Evolutionary conservation across 805 yeast genomes (phyloP), one percentile per base, ranked within the genome.

Genomic region (Clavispora asparagi): DNA sequence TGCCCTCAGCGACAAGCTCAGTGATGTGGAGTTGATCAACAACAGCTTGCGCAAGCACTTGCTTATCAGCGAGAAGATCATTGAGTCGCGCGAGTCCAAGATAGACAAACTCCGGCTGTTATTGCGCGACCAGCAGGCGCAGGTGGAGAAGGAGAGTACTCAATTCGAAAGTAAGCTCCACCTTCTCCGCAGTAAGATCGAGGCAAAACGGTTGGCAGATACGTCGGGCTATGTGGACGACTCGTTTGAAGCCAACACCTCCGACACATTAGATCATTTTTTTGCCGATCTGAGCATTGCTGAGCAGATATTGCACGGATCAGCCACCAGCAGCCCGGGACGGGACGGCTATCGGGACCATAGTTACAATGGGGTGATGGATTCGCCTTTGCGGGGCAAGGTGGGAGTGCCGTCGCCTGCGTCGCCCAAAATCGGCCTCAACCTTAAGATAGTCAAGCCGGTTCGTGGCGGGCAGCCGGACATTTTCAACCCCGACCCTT

Each of bases 21-120:
- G 73, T 42, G 86, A 84, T 49, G 74, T 83, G 29, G 84, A 82
- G 49, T 62, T 70, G n/a, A 83, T 82, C 57, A 85, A 85, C 58
- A 64, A 71, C 28, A 68, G 76, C 42, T 63, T 85, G 30, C 70
- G 78, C 42, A 78, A 73, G 53, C 88, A 84, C 53, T 66, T 83
- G 16, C 68, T 70, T 26, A 68, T 81, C 4, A 70, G 80, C 35
- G 79, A 79, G 47, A 74, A 78, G 50, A 73, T 84, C 48, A 74
- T 83, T 28, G 82, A 77, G 16, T 65, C 79, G 14, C 73, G 88
- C 45, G 78, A 78, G 48, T 72, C 71, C 43, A 72, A 85, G 41
- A 83, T 85, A 41, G 69, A 70, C 44, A 71, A 76, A 28, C 66
- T 85, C 41, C 83, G 82, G 51, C 49, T 54, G 11, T 62, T 77